Evolutionary conservation across 306 rosid genomes (phyloP).

Genomic region (Fagus crenata): DNA sequence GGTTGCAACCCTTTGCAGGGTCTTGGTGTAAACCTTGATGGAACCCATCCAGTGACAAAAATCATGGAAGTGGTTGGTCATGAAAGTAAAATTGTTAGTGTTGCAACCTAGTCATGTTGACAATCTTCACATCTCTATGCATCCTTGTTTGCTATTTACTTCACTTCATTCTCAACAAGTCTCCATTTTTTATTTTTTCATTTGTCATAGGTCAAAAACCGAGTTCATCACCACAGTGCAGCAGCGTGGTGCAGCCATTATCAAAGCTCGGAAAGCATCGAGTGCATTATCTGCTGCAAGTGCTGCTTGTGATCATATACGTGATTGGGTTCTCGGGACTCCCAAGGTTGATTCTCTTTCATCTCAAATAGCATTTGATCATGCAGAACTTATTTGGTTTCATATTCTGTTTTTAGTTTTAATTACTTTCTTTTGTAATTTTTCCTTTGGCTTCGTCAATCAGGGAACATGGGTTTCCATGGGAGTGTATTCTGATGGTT

Average conservation of each 20-base stretch:
- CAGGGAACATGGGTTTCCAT: constrained; percentile 86
- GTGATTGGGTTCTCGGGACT: constrained; percentile 68
- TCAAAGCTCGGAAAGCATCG: constrained; percentile 58
- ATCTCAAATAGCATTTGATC: constrained; percentile 18
- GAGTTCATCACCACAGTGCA: constrained; percentile 71
- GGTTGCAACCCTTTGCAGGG: not conserved
- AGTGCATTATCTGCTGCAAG: constrained; percentile 75
- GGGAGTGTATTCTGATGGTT: constrained; percentile 95
- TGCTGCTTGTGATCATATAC: constrained; percentile 77
- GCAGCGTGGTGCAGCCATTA: constrained; percentile 66
- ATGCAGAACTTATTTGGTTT: not conserved
- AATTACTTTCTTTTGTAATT: not conserved
- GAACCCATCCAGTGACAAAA: too few species aligned
- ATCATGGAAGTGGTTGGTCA: too few species aligned
- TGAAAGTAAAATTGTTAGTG: too few species aligned
- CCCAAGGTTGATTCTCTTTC: constrained; percentile 52
- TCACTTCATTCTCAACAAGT: not conserved
- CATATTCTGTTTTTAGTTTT: not conserved
- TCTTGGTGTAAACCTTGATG: too few species aligned
- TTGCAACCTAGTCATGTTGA: not conserved
- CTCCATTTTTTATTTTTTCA: not conserved
- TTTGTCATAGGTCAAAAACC: constrained; percentile 52
- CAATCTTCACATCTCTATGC: not conserved
- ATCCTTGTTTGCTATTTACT: not conserved
- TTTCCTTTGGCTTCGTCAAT: constrained; percentile 12